These are phyloP conservation scores for Wickerhamomyces queroliae DNA, from an alignment of 805 yeast genomes.

Conservation along the genomic window DNA sequence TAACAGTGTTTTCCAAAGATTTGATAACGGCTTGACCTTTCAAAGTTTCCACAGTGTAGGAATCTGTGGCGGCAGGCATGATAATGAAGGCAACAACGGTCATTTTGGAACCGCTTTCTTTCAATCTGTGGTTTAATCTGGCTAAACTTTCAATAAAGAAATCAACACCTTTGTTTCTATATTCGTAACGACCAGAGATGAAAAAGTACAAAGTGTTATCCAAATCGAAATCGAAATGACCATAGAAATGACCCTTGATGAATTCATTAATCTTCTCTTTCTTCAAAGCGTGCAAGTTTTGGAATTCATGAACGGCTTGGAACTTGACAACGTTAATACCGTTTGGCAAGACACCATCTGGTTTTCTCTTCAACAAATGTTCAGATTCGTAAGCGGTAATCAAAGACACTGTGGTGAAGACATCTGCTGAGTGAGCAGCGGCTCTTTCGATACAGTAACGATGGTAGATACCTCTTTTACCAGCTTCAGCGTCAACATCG, in stretches of 20 bases:
- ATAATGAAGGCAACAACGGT: slow-evolving; percentile 96
- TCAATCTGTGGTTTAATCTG: slow-evolving; percentile 80
- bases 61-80: slow-evolving; percentile 94
- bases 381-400: slow-evolving; percentile 96
- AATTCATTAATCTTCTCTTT: slow-evolving; percentile 92
- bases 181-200: slow-evolving; percentile 97
- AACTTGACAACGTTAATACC: slow-evolving; percentile 94
- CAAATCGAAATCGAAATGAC: slow-evolving; percentile 89
- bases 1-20: slow-evolving; percentile 83
- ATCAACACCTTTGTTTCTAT: slow-evolving; percentile 94
- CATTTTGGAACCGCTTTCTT: slow-evolving; percentile 75
- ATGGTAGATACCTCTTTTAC: slow-evolving; percentile 95
- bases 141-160: slow-evolving; percentile 91
- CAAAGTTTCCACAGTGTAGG: slow-evolving; percentile 92
- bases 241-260: slow-evolving; percentile 95
- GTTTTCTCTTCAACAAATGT: slow-evolving; percentile 88
- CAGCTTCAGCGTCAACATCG: slow-evolving; percentile 97
- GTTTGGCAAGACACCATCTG: slow-evolving; percentile 96
- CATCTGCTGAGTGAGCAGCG: slow-evolving; percentile 94
- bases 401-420: slow-evolving; percentile 94
- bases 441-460: slow-evolving; percentile 95
- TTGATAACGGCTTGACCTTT: slow-evolving; percentile 95
- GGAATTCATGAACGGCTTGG: slow-evolving; percentile 97
- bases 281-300: slow-evolving; percentile 86
- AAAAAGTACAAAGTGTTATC: slow-evolving; percentile 93